Percentiles rank a stretch among this genome's conserved stretches.
Conservation (phyloP, 2,329 filamentous ascomycete genomes). For the Cladosporium sp. region DNA sequence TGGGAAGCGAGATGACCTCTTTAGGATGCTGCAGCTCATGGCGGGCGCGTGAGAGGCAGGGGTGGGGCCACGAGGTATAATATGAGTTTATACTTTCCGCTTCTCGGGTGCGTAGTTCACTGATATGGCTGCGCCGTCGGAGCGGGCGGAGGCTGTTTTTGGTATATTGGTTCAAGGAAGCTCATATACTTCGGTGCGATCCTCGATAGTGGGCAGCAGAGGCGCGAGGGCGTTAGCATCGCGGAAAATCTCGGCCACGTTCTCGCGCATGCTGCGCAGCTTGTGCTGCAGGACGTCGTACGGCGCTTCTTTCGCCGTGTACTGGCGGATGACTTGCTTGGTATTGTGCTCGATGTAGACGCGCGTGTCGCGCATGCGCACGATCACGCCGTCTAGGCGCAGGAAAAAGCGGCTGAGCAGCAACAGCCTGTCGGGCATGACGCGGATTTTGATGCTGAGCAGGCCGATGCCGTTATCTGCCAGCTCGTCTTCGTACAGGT, state of each 20-base stretch:
- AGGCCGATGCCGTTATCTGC: constrained; percentile 96
- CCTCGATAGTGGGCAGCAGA: constrained; percentile 69
- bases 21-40: background rate
- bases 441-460: constrained; percentile 84
- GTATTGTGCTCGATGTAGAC: constrained; percentile 86
- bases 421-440: constrained; percentile 86
- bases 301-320: constrained; percentile 79
- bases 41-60: background rate
- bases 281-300: constrained; percentile 72
- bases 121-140: background rate
- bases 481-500: constrained; percentile 95
- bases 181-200: constrained; percentile 56
- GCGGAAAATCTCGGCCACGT: constrained; percentile 72
- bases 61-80: background rate
- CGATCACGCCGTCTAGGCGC: constrained; percentile 84
- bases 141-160: background rate
- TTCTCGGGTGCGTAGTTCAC: background rate
- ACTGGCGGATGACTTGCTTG: constrained; percentile 81
- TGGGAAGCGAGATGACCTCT: background rate
- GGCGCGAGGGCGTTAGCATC: constrained; percentile 76
- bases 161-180: constrained; percentile 25
- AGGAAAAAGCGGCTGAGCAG: constrained; percentile 87
- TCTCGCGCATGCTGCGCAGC: constrained; percentile 62
- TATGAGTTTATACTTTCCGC: background rate
- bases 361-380: constrained; percentile 84